phyloP scores from a whole-genome alignment of 164 flowering plant species.

The Magnolia sinica region DNA sequence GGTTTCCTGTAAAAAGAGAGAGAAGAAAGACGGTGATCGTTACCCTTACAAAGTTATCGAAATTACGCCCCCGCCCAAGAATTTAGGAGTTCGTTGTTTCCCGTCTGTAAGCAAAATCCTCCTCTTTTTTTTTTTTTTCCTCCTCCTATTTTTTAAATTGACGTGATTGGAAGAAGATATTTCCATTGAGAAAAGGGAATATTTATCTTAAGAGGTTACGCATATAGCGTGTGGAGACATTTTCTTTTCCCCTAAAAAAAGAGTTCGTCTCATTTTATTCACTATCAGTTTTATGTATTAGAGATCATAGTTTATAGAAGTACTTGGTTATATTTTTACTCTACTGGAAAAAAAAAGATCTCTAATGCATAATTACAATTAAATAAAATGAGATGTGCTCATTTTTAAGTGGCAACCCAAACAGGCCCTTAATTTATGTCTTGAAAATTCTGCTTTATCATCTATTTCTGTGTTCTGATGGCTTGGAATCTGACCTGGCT shows the following conservation, averaged over 20 bases:
- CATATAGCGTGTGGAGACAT: neutral
- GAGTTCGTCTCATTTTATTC: too few relatives aligned
- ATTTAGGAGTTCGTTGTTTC: slow-evolving; percentile 85
- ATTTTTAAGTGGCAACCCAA: too few relatives aligned
- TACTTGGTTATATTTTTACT: neutral
- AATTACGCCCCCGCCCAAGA: slow-evolving; percentile 83
- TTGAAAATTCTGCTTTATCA: too few relatives aligned
- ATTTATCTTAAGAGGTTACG: neutral
- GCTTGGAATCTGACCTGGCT: neutral
- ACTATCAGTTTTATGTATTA: too few relatives aligned
- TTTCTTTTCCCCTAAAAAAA: neutral
- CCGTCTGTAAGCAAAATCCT: slow-evolving; percentile 46
- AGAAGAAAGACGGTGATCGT: slow-evolving; percentile 39
- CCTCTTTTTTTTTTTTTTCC: neutral
- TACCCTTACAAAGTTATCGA: slow-evolving; percentile 79
- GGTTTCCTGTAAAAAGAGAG: slow-evolving; percentile 57
- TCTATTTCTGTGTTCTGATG: too few relatives aligned
- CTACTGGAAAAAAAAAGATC: too few relatives aligned
- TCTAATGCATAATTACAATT: too few relatives aligned
- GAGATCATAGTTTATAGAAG: neutral
- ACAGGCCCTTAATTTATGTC: too few relatives aligned
- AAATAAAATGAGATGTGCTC: too few relatives aligned
- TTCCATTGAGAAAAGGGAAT: neutral
- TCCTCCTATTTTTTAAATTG: neutral
- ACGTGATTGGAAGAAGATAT: neutral